A percentile compares a stretch with the other conserved stretches of the same genome.
Evolutionary conservation across 768 basidiomycete species (phyloP).

Genomic region (Trametes gibbosa): DNA sequence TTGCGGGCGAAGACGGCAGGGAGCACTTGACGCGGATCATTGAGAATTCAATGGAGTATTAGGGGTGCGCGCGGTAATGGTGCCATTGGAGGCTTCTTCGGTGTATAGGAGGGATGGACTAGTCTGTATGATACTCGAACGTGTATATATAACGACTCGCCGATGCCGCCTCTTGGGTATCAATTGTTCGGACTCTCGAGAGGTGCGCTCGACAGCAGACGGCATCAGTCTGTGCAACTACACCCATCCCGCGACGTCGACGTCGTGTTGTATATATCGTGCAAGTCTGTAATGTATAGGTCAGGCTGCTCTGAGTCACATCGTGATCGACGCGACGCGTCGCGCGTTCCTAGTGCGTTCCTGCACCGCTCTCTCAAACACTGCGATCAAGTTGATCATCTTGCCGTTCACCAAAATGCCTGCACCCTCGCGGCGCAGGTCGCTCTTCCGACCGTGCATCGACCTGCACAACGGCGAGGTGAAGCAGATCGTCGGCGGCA

Average conservation of each 20-base stretch:
- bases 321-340: conserved; percentile 7
- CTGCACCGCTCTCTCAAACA: not conserved
- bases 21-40: conserved; percentile 82
- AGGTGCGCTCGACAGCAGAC: not conserved
- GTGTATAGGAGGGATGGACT: not conserved
- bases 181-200: too few relatives aligned
- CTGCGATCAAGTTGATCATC: not conserved
- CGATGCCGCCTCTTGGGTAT: not conserved
- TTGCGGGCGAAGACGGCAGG: conserved; percentile 78
- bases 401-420: not conserved
- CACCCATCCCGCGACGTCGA: too few relatives aligned
- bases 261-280: too few relatives aligned
- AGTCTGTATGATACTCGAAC: not conserved
- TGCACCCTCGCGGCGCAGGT: conserved; percentile 10
- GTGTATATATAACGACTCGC: conserved; percentile 7
- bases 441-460: conserved; percentile 89
- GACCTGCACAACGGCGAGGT: conserved; percentile 95
- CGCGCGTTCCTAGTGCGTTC: not conserved
- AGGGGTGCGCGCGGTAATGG: conserved; percentile 18
- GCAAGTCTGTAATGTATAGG: not conserved
- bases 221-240: not conserved
- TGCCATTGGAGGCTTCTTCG: not conserved
- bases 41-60: conserved; percentile 77
- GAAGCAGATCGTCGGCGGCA: conserved; percentile 97
- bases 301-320: not conserved